These are phyloP conservation scores for Cafeteria roenbergensis DNA, from an alignment of 108 stramenopile species.

Conservation along the genomic window DNA sequence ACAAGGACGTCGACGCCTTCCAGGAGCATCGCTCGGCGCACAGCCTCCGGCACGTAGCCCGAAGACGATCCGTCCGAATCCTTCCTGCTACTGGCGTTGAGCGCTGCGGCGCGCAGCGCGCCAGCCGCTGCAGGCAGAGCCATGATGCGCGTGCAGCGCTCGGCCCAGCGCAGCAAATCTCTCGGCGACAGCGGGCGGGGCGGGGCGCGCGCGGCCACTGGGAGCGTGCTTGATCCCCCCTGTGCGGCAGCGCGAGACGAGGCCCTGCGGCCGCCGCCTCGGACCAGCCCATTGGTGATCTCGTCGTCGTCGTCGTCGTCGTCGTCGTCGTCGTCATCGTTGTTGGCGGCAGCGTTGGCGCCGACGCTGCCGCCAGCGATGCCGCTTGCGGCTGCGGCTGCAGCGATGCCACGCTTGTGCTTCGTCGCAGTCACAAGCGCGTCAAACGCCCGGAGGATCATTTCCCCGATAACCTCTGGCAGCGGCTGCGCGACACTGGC, in stretches of 20 bases:
- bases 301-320: not conserved
- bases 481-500: constrained; percentile 45
- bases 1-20: too few relatives aligned
- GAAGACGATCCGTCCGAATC: too few relatives aligned
- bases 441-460: constrained; percentile 48
- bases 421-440: constrained; percentile 46
- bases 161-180: not conserved
- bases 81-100: too few relatives aligned
- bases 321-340: constrained; percentile 22
- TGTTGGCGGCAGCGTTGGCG: too few relatives aligned
- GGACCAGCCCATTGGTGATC: not conserved
- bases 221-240: constrained; percentile 2
- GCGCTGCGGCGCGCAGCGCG: too few relatives aligned
- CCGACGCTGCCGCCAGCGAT: not conserved
- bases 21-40: too few relatives aligned
- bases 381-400: not conserved
- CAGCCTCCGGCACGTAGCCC: too few relatives aligned
- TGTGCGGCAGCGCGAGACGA: too few relatives aligned
- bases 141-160: constrained; percentile 15
- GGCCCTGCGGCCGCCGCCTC: not conserved
- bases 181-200: not conserved
- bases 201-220: constrained; percentile 2
- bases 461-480: constrained; percentile 24
- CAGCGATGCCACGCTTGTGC: not conserved
- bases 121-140: too few relatives aligned